Evolutionary conservation across 2,329 filamentous ascomycete species (phyloP).

Genomic region (Capronia epimyces): DNA sequence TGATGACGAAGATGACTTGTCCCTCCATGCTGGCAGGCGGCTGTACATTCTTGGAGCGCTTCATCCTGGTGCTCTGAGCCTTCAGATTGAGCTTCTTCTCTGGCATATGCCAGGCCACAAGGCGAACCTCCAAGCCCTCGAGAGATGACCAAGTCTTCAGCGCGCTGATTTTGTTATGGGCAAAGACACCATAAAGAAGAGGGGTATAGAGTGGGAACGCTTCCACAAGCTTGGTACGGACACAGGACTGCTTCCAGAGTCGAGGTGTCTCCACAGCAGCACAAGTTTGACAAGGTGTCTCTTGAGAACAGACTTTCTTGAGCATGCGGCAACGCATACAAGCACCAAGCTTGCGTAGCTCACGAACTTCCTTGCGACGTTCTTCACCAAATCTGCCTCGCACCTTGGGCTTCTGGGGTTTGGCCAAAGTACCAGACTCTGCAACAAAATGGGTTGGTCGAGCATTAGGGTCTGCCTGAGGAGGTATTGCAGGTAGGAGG

Average conservation of each 20-base stretch:
- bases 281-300: conserved; percentile 56
- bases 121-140: background rate
- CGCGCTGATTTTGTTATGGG: background rate
- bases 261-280: conserved; percentile 55
- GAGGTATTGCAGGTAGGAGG: conserved; percentile 29
- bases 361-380: conserved; percentile 54
- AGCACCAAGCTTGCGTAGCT: conserved; percentile 55
- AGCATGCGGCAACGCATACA: conserved; percentile 61
- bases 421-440: conserved; percentile 38
- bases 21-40: background rate
- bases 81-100: background rate
- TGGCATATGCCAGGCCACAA: background rate
- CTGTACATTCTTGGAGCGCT: background rate
- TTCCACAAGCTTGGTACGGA: conserved; percentile 54
- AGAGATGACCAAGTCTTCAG: conserved; percentile 40
- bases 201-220: conserved; percentile 54
- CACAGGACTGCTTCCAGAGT: conserved; percentile 56
- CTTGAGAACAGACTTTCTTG: conserved; percentile 59
- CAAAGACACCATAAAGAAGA: conserved; percentile 38
- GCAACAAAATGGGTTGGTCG: conserved; percentile 24
- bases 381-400: conserved; percentile 53
- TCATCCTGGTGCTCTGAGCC: background rate
- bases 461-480: conserved; percentile 40
- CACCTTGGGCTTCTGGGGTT: conserved; percentile 44
- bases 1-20: conserved; percentile 45